Base-by-base conservation (phyloP, 345 rosid genomes). In the Linum lewisii region DNA sequence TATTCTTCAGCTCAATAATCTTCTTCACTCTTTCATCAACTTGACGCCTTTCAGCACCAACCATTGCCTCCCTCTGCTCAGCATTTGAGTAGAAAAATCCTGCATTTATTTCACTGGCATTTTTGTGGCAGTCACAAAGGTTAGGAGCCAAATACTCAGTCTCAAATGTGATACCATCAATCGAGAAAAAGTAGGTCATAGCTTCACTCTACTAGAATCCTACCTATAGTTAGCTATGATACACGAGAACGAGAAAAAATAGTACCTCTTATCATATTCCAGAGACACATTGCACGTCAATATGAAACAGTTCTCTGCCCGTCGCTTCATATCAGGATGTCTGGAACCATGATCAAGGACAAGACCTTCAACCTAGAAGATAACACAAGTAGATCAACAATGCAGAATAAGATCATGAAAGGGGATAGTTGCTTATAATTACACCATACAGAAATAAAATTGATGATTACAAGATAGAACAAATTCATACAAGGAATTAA, bases 71-170 rank as follows among this genome's bases (percentile, higher is more conserved):
- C 73, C 99, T 83, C 74, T 93, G 99, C 68, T 89, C 97, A 1
- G 97, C 97, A 64, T 81, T 93, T 19, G 99, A 93, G 84, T 93
- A 93, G 87, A 93, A 93, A 78, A 93, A 93, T 5, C 97, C 99
- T 76, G 99, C 95, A 82, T 93, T 93, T 61, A 93, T 81, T 79
- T 93, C 99, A 79, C 97, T 90, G 80, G 19, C 5, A 1, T 52
- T 19, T 20, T 52, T 10, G 24, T 11, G 15, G 56, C 21, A 10
- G 25, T 7, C 1, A 29, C 7, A 8, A 29, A 29, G 34, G 34
- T 29, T 4, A 19, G 63, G 19, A 32, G 21, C 68, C 16, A 77
- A 61, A 69, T 61, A n/a, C 66, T 82, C 64, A 82, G 86, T 67
- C 66, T 32, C 29, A 58, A 61, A 62, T 26, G 14, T 18, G 38